A percentile compares a stretch with the other conserved stretches of the same genome.
These are phyloP conservation scores for Cordyceps cateniannulata DNA, from an alignment of 2,329 filamentous ascomycete species.

Conservation along the genomic window DNA sequence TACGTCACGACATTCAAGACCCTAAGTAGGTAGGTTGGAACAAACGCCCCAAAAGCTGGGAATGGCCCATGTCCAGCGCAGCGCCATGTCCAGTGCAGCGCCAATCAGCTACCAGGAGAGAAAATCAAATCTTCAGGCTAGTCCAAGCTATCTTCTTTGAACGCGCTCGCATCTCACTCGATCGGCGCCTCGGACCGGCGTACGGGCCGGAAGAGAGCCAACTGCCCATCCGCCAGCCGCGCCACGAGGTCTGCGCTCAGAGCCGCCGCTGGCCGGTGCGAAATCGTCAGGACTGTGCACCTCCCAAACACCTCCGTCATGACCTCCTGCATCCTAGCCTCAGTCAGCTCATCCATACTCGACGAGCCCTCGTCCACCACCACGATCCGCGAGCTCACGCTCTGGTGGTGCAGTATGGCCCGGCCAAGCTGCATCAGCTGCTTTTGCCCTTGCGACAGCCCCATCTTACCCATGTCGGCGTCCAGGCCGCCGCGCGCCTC, in stretches of 20 bases:
- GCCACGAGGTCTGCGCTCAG: neutral
- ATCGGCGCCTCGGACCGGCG: neutral
- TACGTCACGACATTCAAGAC: too few species aligned
- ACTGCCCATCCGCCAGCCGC: neutral
- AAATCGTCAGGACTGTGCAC: slow-evolving; percentile 12
- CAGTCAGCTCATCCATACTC: slow-evolving; percentile 31
- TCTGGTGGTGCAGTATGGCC: slow-evolving; percentile 19
- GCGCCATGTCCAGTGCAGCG: too few species aligned
- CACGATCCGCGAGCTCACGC: neutral
- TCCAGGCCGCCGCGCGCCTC: slow-evolving; percentile 11
- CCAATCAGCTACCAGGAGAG: too few species aligned
- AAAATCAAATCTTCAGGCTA: too few species aligned
- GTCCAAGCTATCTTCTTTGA: too few species aligned
- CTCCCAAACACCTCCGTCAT: slow-evolving; percentile 6
- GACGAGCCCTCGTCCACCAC: neutral
- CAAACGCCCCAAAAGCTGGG: too few species aligned
- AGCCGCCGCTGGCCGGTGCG: slow-evolving; percentile 4
- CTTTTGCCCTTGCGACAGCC: slow-evolving; percentile 14
- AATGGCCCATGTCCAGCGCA: too few species aligned
- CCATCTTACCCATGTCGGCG: neutral
- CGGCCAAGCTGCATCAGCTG: slow-evolving; percentile 15
- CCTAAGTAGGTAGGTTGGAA: too few species aligned
- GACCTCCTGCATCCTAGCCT: slow-evolving; percentile 8
- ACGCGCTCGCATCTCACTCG: neutral
- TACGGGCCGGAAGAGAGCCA: neutral